Evolutionary conservation across 1,284 basidiomycete species (phyloP).

Genomic region (Cutaneotrichosporon sp.): DNA sequence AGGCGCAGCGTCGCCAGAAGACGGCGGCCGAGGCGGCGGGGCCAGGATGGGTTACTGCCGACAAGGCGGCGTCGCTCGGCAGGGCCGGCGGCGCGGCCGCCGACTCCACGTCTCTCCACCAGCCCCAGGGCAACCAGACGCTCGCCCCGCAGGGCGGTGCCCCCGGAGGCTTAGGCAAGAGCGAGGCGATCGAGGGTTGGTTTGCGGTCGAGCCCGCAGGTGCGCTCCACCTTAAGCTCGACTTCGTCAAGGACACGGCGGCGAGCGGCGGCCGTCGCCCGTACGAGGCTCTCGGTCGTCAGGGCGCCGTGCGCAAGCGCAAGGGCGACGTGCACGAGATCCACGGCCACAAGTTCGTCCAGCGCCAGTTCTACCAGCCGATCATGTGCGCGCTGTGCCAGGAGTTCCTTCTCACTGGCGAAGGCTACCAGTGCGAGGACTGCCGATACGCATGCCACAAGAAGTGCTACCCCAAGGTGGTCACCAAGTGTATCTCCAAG

Average conservation of each 20-base stretch:
- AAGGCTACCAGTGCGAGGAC: conserved; percentile 98
- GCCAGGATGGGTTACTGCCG: conserved; percentile 85
- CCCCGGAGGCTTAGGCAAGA: conserved; percentile 31
- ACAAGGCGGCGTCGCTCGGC: conserved; percentile 54
- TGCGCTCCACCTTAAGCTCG: conserved; percentile 78
- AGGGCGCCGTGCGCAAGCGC: conserved; percentile 95
- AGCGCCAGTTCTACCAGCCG: conserved; percentile 97
- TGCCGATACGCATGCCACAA: conserved; percentile 99
- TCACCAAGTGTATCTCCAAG: conserved; percentile 99
- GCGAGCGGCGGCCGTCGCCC: conserved; percentile 74
- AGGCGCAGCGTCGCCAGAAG: conserved; percentile 91
- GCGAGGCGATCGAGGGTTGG: conserved; percentile 93
- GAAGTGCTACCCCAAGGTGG: conserved; percentile 98
- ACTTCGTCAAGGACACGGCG: conserved; percentile 97
- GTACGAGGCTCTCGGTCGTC: conserved; percentile 92
- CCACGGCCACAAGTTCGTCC: conserved; percentile 99
- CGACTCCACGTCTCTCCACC: conserved; percentile 41
- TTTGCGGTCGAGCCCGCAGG: conserved; percentile 98
- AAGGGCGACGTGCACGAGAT: conserved; percentile 99
- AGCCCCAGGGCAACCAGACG: conserved; percentile 12
- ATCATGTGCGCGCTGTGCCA: conserved; percentile 98
- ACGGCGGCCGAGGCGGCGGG: conserved; percentile 73
- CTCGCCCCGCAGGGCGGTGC: conserved; percentile 11
- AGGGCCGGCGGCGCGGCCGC: conserved; percentile 41
- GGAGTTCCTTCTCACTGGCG: conserved; percentile 95